phyloP scores from a whole-genome alignment of 2,329 filamentous ascomycete genomes.

The Colletotrichum orchidophilum region DNA sequence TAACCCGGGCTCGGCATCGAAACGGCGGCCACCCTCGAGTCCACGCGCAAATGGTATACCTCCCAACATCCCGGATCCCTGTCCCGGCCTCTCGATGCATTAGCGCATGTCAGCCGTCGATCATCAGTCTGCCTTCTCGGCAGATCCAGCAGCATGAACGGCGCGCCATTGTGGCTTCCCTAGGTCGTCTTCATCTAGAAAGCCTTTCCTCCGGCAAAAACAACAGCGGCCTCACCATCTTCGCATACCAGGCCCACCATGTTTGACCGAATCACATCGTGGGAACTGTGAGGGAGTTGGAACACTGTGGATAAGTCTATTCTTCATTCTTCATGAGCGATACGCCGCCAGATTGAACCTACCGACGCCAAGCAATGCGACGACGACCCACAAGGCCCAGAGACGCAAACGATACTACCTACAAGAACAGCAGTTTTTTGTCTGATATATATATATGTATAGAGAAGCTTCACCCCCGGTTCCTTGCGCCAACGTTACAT shows the following conservation, averaged over 20 bases:
- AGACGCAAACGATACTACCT: slow-evolving; percentile 6
- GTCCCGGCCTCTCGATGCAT: slow-evolving; percentile 9
- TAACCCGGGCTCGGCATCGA: neutral
- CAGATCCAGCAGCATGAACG: slow-evolving; percentile 14
- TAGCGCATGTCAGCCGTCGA: slow-evolving; percentile 17
- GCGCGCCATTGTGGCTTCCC: neutral
- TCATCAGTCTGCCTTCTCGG: neutral
- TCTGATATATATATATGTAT: slow-evolving; percentile 1
- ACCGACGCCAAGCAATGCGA: slow-evolving; percentile 7
- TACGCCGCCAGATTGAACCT: neutral
- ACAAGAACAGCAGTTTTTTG: slow-evolving; percentile 1
- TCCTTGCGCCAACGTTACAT: neutral
- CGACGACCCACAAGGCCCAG: neutral
- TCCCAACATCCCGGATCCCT: slow-evolving; percentile 1
- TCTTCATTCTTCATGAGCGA: neutral
- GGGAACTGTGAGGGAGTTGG: neutral
- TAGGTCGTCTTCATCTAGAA: neutral
- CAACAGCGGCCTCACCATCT: neutral
- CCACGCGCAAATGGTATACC: neutral
- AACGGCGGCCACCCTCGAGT: neutral
- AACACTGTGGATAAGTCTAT: neutral
- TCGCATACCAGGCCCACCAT: neutral
- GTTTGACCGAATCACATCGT: neutral
- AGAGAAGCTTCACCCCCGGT: neutral
- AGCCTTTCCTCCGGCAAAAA: neutral